Evolutionary conservation across 2,329 filamentous ascomycete species (phyloP).

Genomic region (Parastagonospora avenae): DNA sequence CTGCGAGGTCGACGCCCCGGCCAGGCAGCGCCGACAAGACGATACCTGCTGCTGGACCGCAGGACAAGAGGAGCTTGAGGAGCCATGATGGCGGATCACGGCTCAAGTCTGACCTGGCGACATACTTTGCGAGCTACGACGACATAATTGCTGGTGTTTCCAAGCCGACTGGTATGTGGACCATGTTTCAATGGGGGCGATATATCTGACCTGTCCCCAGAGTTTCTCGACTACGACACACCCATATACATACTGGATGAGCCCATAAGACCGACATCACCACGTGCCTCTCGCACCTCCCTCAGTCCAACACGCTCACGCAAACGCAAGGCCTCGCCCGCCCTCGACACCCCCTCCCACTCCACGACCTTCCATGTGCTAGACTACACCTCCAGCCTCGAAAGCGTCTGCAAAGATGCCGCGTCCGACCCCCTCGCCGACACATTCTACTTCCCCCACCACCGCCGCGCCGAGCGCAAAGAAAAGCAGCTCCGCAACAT

Average conservation of each 20-base stretch:
- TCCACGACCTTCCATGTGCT: conserved; percentile 46
- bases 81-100: conserved; percentile 82
- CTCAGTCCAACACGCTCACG: conserved; percentile 31
- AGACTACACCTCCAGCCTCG: conserved; percentile 49
- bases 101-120: conserved; percentile 88
- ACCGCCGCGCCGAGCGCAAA: conserved; percentile 66
- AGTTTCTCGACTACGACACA: conserved; percentile 74
- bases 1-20: conserved; percentile 38
- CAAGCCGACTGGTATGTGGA: conserved; percentile 71
- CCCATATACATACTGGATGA: conserved; percentile 73
- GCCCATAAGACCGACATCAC: conserved; percentile 35
- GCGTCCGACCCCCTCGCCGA: conserved; percentile 62
- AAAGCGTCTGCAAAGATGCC: conserved; percentile 38
- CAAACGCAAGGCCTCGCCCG: conserved; percentile 24
- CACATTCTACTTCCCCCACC: conserved; percentile 61
- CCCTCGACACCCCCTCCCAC: conserved; percentile 25
- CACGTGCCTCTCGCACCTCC: conserved; percentile 26
- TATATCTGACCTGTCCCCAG: conserved; percentile 53
- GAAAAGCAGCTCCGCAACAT: conserved; percentile 73
- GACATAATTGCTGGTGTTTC: conserved; percentile 87
- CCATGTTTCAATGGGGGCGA: conserved; percentile 13
- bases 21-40: conserved; percentile 31
- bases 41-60: conserved; percentile 25
- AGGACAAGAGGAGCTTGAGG: conserved; percentile 77
- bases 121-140: conserved; percentile 93